Percentiles rank a stretch among this genome's conserved stretches.
Evolutionary conservation across 306 rosid species (phyloP).

Genomic region (Macrotyloma uniflorum): DNA sequence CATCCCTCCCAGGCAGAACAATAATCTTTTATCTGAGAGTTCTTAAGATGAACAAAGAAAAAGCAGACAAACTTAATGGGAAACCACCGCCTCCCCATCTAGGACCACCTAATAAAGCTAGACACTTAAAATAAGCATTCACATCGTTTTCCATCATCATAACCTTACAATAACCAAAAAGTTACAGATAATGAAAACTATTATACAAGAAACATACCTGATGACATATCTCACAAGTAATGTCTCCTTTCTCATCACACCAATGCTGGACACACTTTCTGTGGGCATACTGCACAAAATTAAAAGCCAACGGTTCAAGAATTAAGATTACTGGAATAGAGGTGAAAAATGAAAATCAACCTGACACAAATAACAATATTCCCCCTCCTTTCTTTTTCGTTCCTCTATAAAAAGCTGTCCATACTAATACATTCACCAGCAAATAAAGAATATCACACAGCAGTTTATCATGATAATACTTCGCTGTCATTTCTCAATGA

Average conservation of each 20-base stretch:
- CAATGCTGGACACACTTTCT: slow-evolving; percentile 97
- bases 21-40: background rate
- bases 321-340: slow-evolving; percentile 17
- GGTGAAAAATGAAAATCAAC: slow-evolving; percentile 18
- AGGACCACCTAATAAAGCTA: background rate
- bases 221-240: slow-evolving; percentile 91
- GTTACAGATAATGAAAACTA: background rate
- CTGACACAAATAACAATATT: background rate
- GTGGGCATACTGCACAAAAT: slow-evolving; percentile 80
- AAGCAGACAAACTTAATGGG: background rate
- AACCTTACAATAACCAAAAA: background rate
- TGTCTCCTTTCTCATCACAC: slow-evolving; percentile 99
- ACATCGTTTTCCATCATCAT: background rate
- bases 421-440: slow-evolving; percentile 11
- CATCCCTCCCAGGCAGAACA: background rate
- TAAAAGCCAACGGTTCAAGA: slow-evolving; percentile 16
- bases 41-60: background rate
- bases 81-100: too few relatives aligned
- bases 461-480: background rate
- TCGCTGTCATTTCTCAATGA: background rate
- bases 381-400: background rate
- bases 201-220: slow-evolving; percentile 60
- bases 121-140: background rate
- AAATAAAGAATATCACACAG: background rate
- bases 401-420: background rate